Evolutionary conservation across 148 eudicot species (phyloP), one percentile per base, ranked within the genome.

Genomic region (Diospyros lotus): DNA sequence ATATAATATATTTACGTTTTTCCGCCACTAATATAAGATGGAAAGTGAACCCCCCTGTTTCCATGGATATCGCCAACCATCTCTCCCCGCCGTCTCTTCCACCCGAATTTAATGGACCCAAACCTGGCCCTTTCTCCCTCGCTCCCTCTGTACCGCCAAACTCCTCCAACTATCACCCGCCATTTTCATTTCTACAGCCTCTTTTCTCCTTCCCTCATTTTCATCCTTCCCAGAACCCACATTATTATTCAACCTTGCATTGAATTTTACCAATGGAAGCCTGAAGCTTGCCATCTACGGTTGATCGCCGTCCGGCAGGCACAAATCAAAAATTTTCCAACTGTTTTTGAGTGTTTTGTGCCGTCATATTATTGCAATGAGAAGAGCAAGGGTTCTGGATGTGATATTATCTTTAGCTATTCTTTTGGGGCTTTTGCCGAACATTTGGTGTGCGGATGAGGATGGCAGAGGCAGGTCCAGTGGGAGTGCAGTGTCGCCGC

Each of bases 1-100:
- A 28, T 28, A 28, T 28, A 28, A 28, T 28, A 28, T 28, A 28
- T 28, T 28, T 28, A 28, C 28, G 28, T 28, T 28, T 28, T 28
- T 28, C 28, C 28, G 28, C 28, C 28, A 28, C 28, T 28, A 28
- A 28, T 28, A 28, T 28, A 28, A 28, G 28, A 28, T 28, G 28
- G 28, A 28, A 28, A 28, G 28, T 28, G 28, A 28, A 28, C 0
- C 28, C 28, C 28, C 28, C 28, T 28, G 28, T 28, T 28, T 17
- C 89, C 88, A 72, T 76, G 66, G 81, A 82, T 85, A 50, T 80
- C 81, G 88, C 88, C 84, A 80, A 72, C 69, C 72, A 80, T 81
- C 67, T 70, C 89, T 86, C 93, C 76, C 84, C 80, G 83, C 90
- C 88, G 77, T 53, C 83, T 86, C 86, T 80, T 73, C 79, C 61